Percentiles rank a stretch among this genome's conserved stretches.
phyloP scores from a whole-genome alignment of 108 stramenopile species.

The Nitzschia inconspicua region DNA sequence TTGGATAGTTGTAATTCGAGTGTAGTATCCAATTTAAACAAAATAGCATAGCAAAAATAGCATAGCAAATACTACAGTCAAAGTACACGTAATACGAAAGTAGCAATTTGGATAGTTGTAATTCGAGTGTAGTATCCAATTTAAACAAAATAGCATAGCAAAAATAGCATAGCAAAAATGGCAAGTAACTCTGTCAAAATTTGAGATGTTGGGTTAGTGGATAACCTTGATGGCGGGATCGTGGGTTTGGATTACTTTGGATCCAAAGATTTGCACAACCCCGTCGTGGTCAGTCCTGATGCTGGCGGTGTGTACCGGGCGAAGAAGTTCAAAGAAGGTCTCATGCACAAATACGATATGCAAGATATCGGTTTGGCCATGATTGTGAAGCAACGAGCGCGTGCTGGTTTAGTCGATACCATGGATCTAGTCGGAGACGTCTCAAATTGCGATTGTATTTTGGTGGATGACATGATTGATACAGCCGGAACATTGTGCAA shows the following conservation, averaged over 20 bases:
- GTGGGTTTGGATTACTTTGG: slow-evolving; percentile 99
- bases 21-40: too few relatives aligned
- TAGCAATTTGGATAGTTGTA: too few relatives aligned
- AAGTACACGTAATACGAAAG: too few relatives aligned
- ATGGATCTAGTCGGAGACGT: slow-evolving; percentile 99
- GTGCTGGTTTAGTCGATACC: slow-evolving; percentile 89
- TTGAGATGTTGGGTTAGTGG: too few relatives aligned
- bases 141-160: too few relatives aligned
- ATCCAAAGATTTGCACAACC: slow-evolving; percentile 97
- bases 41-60: too few relatives aligned
- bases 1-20: too few relatives aligned
- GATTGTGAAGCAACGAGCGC: slow-evolving; percentile 99
- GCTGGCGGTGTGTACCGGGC: slow-evolving; percentile 99
- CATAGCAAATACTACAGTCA: too few relatives aligned
- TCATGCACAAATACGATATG: slow-evolving; percentile 92
- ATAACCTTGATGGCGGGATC: slow-evolving; percentile 98
- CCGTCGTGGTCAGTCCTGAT: slow-evolving; percentile 98
- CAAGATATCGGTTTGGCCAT: slow-evolving; percentile 97
- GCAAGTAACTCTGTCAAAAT: too few relatives aligned
- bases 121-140: too few relatives aligned
- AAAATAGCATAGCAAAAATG: too few relatives aligned
- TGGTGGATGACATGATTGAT: slow-evolving; percentile 99
- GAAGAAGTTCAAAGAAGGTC: slow-evolving; percentile 98
- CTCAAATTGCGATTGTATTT: slow-evolving; percentile 95
- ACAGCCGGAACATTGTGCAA: slow-evolving; percentile 99